Base-by-base conservation (phyloP, 495 filamentous ascomycete genomes). In the Trichoderma reesei region DNA sequence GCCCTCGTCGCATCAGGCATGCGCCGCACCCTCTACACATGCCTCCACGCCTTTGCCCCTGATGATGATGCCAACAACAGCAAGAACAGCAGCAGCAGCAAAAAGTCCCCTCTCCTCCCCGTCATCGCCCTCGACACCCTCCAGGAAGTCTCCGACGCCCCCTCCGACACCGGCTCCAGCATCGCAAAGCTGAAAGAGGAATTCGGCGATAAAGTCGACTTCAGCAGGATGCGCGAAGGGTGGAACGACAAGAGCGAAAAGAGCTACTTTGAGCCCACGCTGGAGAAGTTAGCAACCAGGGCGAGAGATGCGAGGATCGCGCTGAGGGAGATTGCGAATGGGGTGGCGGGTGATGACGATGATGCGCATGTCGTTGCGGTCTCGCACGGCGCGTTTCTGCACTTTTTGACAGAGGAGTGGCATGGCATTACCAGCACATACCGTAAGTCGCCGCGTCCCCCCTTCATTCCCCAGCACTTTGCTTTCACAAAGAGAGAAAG, bases 401-500 rank as follows among this genome's bases (percentile, higher is more conserved):
- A 81, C 71, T 96, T 89, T 67, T 78, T 98, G 61, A 96, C 91
- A 4, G 82, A 91, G 66, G 91, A 96, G 67, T 96, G 88, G 85
- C 79, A 84, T 56, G 89, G 85, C 13, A 76, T 81, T 67, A 79
- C 79, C 51, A 69, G 77, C 37, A 80, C 81, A 63, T 72, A 75
- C 63, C 87, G 85, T 82, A 75, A 56, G 78, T 75, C n/a, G 16
- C 26, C n/a, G 14, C 36, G 6, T 16, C 26, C 26, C 26, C 26
- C 26, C 26, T 26, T 26, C 1, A 26, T 26, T 26, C 26, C 26
- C 26, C 26, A 26, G 26, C 26, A 26, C 36, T 62, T 26, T 39
- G 36, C 37, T 41, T 41, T 34, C 1, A 26, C 1, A n/a, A 36
- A 60, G 9, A 6, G 7, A 2, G 16, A 11, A n/a, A 59, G 0